These are phyloP conservation scores for Groenewaldozyma auringiensis DNA, from an alignment of 1,139 yeast genomes.

Conservation along the genomic window DNA sequence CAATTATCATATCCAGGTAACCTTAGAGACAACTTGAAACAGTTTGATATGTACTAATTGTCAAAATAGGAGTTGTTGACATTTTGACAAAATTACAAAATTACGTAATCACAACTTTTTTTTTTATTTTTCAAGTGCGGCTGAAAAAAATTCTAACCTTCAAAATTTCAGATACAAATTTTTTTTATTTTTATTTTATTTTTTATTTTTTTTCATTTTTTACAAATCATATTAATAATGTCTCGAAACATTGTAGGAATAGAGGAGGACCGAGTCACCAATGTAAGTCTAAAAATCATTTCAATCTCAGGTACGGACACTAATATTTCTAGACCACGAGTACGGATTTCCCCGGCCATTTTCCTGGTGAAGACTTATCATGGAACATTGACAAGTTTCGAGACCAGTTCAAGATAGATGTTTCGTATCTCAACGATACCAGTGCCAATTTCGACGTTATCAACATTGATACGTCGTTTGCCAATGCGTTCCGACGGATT, in stretches of 20 bases:
- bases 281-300: slow-evolving; percentile 31
- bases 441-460: slow-evolving; percentile 81
- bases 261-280: slow-evolving; percentile 86
- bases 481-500: slow-evolving; percentile 94
- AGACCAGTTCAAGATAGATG: slow-evolving; percentile 56
- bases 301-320: neutral
- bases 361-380: slow-evolving; percentile 53
- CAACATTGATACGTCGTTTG: slow-evolving; percentile 82
- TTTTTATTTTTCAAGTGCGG: neutral
- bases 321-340: slow-evolving; percentile 45
- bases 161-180: neutral
- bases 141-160: neutral
- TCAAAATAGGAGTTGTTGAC: too few relatives aligned
- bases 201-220: neutral
- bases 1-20: too few relatives aligned
- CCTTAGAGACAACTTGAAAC: too few relatives aligned
- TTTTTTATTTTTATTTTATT: neutral
- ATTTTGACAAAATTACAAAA: too few relatives aligned
- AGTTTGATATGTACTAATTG: too few relatives aligned
- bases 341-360: slow-evolving; percentile 86
- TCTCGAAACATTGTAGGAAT: slow-evolving; percentile 64
- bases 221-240: slow-evolving; percentile 9
- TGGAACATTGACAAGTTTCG: slow-evolving; percentile 86
- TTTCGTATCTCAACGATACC: slow-evolving; percentile 54
- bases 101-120: too few relatives aligned